These are phyloP conservation scores for Bimuria novae-zelandiae DNA, from an alignment of 2,329 filamentous ascomycete genomes.

Conservation along the genomic window DNA sequence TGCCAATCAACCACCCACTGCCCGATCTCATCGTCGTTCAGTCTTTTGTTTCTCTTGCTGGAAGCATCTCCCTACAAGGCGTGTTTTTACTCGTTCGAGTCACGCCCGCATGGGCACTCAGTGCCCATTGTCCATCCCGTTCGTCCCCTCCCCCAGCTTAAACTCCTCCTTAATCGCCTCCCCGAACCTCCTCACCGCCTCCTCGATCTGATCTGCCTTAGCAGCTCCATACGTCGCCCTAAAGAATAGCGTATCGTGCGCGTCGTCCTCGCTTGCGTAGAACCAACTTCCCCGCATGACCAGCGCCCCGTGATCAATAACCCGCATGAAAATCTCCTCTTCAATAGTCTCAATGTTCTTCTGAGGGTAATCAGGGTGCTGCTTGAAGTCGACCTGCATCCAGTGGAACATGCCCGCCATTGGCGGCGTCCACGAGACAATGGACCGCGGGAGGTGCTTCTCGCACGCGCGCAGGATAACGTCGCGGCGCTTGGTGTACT, in stretches of 20 bases:
- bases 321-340: constrained; percentile 80
- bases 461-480: constrained; percentile 80
- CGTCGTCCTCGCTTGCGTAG: constrained; percentile 69
- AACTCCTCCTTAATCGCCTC: constrained; percentile 70
- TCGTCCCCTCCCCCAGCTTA: constrained; percentile 43
- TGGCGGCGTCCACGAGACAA: constrained; percentile 80
- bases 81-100: too few species aligned
- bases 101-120: too few species aligned
- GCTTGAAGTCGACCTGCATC: constrained; percentile 69
- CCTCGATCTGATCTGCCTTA: constrained; percentile 55
- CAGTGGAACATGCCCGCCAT: constrained; percentile 95
- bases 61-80: too few species aligned
- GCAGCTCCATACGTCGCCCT: constrained; percentile 88
- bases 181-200: constrained; percentile 67
- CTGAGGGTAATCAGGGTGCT: constrained; percentile 64
- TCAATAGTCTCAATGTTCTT: constrained; percentile 69
- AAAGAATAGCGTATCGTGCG: constrained; percentile 75
- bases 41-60: too few species aligned
- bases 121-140: too few species aligned
- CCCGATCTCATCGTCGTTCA: too few species aligned
- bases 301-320: constrained; percentile 77
- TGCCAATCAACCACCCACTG: too few species aligned
- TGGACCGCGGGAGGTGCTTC: constrained; percentile 70
- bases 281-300: constrained; percentile 91
- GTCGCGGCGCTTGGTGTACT: constrained; percentile 82